Base-by-base conservation (phyloP, 2,329 filamentous ascomycete genomes). In the Fusarium musae region DNA sequence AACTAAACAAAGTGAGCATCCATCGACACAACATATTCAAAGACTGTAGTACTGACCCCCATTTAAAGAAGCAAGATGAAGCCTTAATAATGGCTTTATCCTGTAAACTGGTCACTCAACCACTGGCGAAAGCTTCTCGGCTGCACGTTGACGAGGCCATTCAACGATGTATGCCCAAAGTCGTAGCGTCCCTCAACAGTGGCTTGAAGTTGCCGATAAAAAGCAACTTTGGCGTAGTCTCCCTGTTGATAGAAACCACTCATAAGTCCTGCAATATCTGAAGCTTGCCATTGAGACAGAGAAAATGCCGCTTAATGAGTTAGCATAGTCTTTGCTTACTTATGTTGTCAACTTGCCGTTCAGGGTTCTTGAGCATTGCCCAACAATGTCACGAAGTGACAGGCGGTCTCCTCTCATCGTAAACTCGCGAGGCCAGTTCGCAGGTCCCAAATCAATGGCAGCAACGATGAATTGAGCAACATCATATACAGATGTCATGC, bases 401-500 rank as follows among this genome's bases (percentile, higher is more conserved):
- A 92, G 83, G 10, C 89, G 84, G 59, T 93, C 91, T n/a, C 92
- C 92, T 54, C 86, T 86, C 87, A 95, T 90, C 43, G 87, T 87
- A 79, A 93, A 90, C 78, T 94, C 92, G 10, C 82, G 80, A 6
- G 92, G 92, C 93, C 93, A 95, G 23, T 80, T 85, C 11, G 84
- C 82, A 12, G 85, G 84, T 0, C 86, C 87, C 44, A 93, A 81
- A 50, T 93, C 91, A 36, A 93, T 80, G 19, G 93, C 89, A n/a
- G 90, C 89, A 16, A 91, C 90, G 13, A 95, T 84, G 74, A 93
- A 94, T n/a, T 87, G 86, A 30, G 88, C 93, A 9, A 94, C 88
- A 76, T 95, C 93, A 70, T 89, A 85, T 21, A 91, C 88, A 9
- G 92, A 92, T 5, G 91, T 94, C 84, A 95, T 83, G 73, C 89